Percentiles rank a stretch among this genome's conserved stretches.
These are phyloP conservation scores for Castanea sativa DNA, from an alignment of 306 rosid genomes.

Conservation along the genomic window DNA sequence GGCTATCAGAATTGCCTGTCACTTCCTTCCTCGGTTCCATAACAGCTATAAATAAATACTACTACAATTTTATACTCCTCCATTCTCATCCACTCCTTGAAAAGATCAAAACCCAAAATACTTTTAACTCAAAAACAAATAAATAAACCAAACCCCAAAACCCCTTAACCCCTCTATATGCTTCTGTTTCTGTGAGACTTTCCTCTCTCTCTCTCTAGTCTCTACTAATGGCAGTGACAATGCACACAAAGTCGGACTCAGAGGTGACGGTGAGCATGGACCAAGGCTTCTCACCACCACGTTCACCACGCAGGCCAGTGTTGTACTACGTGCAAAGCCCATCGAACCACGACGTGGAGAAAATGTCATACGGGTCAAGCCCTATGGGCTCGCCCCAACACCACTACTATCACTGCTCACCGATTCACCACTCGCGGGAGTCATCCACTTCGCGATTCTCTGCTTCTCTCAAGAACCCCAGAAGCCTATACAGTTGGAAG, in stretches of 20 bases:
- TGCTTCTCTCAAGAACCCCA: constrained; percentile 69
- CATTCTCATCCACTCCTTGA: too few relatives aligned
- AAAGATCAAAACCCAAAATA: too few relatives aligned
- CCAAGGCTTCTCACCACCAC: constrained; percentile 57
- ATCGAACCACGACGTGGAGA: constrained; percentile 84
- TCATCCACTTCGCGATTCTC: constrained; percentile 94
- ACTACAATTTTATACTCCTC: too few relatives aligned
- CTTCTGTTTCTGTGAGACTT: too few relatives aligned
- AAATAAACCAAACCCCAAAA: not conserved
- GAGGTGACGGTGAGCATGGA: constrained; percentile 70
- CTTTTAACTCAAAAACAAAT: not conserved
- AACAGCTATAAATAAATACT: too few relatives aligned
- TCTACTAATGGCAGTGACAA: constrained; percentile 8
- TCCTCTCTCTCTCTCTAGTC: too few relatives aligned
- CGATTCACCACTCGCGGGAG: constrained; percentile 94
- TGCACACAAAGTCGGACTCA: constrained; percentile 86
- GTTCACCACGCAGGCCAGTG: constrained; percentile 74
- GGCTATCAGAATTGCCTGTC: not conserved
- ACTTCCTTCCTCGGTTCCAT: constrained; percentile 3
- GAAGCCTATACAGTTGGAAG: constrained; percentile 51
- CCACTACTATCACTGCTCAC: constrained; percentile 67
- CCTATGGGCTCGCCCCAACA: constrained; percentile 75
- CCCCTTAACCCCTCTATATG: not conserved
- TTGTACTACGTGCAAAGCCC: constrained; percentile 92
- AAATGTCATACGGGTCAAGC: constrained; percentile 92